These are phyloP conservation scores for Neonectria ditissima DNA, from an alignment of 2,329 filamentous ascomycete species.

Conservation along the genomic window DNA sequence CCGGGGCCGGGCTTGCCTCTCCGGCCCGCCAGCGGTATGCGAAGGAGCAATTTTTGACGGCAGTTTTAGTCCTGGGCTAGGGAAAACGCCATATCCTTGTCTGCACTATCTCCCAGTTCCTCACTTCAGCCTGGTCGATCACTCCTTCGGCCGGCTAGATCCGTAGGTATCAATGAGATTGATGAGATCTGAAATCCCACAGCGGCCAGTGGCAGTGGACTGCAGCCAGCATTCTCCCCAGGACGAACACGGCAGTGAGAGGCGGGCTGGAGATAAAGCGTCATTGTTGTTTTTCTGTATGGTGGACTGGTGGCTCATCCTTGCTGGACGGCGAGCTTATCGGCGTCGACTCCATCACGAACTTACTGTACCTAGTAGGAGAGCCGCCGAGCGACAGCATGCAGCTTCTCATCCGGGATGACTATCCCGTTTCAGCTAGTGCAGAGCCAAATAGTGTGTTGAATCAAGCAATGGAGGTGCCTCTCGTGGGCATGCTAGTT, in stretches of 20 bases:
- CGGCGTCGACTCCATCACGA: conserved; percentile 6
- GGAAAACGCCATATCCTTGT: conserved; percentile 33
- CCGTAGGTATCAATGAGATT: conserved; percentile 24
- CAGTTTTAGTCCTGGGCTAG: conserved; percentile 18
- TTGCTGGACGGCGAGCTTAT: conserved; percentile 12
- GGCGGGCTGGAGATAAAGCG: not conserved
- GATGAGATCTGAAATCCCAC: conserved; percentile 30
- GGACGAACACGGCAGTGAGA: conserved; percentile 13
- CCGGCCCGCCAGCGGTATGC: conserved; percentile 28
- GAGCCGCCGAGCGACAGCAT: conserved; percentile 23
- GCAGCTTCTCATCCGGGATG: conserved; percentile 11
- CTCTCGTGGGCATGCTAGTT: conserved; percentile 8
- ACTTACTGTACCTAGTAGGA: too few relatives aligned
- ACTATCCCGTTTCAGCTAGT: conserved; percentile 27
- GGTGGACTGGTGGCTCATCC: conserved; percentile 1
- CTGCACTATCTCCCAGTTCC: conserved; percentile 25
- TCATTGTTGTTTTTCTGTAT: not conserved
- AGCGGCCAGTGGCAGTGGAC: not conserved
- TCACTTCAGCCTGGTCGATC: conserved; percentile 36
- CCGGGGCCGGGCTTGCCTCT: not conserved
- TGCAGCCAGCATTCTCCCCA: conserved; percentile 29
- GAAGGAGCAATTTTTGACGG: conserved; percentile 31
- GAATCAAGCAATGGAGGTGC: conserved; percentile 7
- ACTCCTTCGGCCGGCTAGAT: conserved; percentile 41
- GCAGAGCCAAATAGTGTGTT: conserved; percentile 20